Conservation (phyloP, 2,329 filamentous ascomycete species). For the Sarocladium kiliense region DNA sequence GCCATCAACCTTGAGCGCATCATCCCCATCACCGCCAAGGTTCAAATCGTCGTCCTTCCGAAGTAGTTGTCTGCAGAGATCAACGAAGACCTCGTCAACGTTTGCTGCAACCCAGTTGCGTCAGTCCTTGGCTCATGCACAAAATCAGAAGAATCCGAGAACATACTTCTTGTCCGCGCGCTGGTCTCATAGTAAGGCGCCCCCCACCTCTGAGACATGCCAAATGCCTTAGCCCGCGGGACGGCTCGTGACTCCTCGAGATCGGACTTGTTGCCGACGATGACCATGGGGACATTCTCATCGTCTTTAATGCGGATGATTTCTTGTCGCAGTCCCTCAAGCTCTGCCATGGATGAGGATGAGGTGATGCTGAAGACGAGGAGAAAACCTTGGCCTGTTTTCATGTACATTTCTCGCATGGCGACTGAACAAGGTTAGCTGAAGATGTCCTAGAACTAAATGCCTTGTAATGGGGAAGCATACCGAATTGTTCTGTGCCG, state of each 20-base stretch:
- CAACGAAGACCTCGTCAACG: constrained; percentile 84
- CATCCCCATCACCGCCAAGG: constrained; percentile 25
- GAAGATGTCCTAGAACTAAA: not conserved
- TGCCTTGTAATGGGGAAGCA: constrained; percentile 23
- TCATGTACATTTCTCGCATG: constrained; percentile 85
- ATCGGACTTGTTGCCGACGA: constrained; percentile 89
- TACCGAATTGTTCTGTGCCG: constrained; percentile 90
- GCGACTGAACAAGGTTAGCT: constrained; percentile 38
- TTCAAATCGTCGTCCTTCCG: constrained; percentile 57
- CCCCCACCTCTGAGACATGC: constrained; percentile 81
- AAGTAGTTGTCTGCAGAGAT: constrained; percentile 79
- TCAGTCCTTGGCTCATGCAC: not conserved
- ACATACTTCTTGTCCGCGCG: constrained; percentile 65
- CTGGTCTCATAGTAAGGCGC: constrained; percentile 90
- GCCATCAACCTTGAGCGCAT: constrained; percentile 38
- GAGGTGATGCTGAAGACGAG: constrained; percentile 91
- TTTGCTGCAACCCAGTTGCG: constrained; percentile 60
- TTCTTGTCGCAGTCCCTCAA: constrained; percentile 77
- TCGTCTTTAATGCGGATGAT: constrained; percentile 90
- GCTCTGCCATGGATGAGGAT: constrained; percentile 73
- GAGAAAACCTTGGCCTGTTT: constrained; percentile 85
- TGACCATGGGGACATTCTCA: constrained; percentile 78
- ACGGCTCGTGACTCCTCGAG: constrained; percentile 81
- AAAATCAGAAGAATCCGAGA: not conserved
- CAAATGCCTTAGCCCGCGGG: constrained; percentile 72